Base-by-base conservation (phyloP, 768 basidiomycete species). In the Boletus pseudopeckii region DNA sequence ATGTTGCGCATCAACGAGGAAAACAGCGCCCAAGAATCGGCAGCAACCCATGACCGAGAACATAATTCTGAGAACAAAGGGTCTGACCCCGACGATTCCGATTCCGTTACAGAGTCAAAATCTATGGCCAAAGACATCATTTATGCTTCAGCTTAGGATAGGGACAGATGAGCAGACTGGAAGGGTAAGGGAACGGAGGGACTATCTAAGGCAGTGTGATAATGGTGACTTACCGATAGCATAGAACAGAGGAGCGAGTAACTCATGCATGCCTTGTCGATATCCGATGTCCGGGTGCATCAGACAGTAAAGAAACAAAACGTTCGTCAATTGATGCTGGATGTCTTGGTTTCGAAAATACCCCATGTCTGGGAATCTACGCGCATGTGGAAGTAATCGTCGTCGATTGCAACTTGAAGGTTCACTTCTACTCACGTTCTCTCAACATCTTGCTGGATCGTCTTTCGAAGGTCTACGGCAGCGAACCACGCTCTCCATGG, bases 231-330 rank as follows among this genome's bases (percentile, higher is more conserved):
- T 60, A 71, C 71, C 71, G 47, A 67, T 48, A 45, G 86, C 86
- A 63, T 90, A 84, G 62, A 91, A 90, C 28, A 98, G 69, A 0
- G 92, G 88, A 4, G 95, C 97, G 20, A 98, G 80, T 9, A 98
- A 74, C 66, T 99, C 97, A 64, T 99, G 97, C 97, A 99, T 98
- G 49, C 97, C 96, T 77, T 99, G 97, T 30, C 97, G 83, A 67
- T 99, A 99, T 20, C 94, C 93, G 20, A 96, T 82, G 38, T 86
- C 78, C 1, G 90, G 84, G 66, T 95, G 84, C 65, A 83, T 80
- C 38, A 82, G 77, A 14, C 89, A 85, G 68, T 88, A 90, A 24
- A 98, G 72, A 69, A 94, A 97, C 10, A 99, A 77, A 18, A 97
- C 84, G 61, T 93, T 90, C 0, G 90, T 91, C 38, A 98, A 75